These are phyloP conservation scores for Chrysoporthe cubensis DNA, from an alignment of 2,329 filamentous ascomycete genomes.

Conservation along the genomic window DNA sequence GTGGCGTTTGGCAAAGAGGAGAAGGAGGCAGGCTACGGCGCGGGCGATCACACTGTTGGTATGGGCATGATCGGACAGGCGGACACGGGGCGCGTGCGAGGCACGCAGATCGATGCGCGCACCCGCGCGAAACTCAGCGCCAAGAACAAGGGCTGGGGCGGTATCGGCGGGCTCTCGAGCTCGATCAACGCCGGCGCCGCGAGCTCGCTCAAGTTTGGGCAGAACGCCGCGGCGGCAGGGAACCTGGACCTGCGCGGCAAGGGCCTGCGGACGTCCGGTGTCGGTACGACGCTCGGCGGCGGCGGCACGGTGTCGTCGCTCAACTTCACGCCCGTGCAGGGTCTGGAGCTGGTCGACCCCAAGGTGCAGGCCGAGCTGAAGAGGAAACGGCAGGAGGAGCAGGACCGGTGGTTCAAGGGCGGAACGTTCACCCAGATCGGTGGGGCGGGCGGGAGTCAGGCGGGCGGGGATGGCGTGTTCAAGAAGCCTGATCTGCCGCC, in stretches of 20 bases:
- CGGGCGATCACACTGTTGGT: conserved; percentile 81
- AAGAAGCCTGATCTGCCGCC: conserved; percentile 79
- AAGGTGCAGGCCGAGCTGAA: conserved; percentile 86
- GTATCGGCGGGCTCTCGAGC: conserved; percentile 60
- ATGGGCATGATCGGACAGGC: conserved; percentile 93
- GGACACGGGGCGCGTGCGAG: conserved; percentile 87
- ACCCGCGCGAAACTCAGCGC: conserved; percentile 92
- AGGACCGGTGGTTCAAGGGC: conserved; percentile 95
- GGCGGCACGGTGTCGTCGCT: conserved; percentile 83
- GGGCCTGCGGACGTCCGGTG: conserved; percentile 79
- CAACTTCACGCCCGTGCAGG: conserved; percentile 93
- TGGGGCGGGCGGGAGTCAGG: conserved; percentile 38
- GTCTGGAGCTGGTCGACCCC: conserved; percentile 91
- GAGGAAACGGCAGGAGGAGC: conserved; percentile 89
- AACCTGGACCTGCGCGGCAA: conserved; percentile 75
- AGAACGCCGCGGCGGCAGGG: conserved; percentile 53
- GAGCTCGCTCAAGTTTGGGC: conserved; percentile 82
- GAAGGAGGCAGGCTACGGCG: conserved; percentile 87
- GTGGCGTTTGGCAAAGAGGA: conserved; percentile 97
- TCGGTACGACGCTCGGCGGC: conserved; percentile 70
- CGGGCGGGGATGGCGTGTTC: conserved; percentile 63
- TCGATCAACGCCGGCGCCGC: conserved; percentile 68
- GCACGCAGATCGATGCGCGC: conserved; percentile 86
- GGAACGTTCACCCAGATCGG: conserved; percentile 94
- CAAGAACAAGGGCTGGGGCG: conserved; percentile 96